Conservation (phyloP, 331 rosid species). For the Stylosanthes scabra region DNA sequence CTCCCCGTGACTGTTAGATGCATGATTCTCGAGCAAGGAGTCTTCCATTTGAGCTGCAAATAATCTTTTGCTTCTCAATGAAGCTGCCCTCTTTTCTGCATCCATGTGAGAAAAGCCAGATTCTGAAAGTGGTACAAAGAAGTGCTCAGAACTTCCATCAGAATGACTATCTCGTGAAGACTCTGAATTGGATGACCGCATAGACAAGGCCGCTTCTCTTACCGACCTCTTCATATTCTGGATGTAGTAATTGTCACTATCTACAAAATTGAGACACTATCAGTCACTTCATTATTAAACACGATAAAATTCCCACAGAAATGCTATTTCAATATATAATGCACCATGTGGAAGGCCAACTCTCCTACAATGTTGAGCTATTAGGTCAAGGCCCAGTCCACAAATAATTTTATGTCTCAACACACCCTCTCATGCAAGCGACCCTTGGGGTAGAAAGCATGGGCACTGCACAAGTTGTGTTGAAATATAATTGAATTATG, state of each 20-base stretch:
- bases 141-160: constrained; percentile 90
- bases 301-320: constrained; percentile 32
- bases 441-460: background rate
- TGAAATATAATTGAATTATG: constrained; percentile 28
- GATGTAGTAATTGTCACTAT: constrained; percentile 56
- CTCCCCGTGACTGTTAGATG: constrained; percentile 57
- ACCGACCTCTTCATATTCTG: constrained; percentile 89
- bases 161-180: constrained; percentile 73
- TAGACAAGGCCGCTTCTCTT: constrained; percentile 88
- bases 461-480: constrained; percentile 11
- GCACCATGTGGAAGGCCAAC: constrained; percentile 25
- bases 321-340: constrained; percentile 34
- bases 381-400: constrained; percentile 4
- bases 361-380: constrained; percentile 26
- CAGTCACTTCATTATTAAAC: constrained; percentile 14
- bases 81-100: constrained; percentile 67
- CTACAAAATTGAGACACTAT: constrained; percentile 47
- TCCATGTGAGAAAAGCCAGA: constrained; percentile 72
- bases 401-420: constrained; percentile 13
- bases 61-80: constrained; percentile 71
- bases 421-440: constrained; percentile 24
- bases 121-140: constrained; percentile 81
- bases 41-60: constrained; percentile 61
- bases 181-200: constrained; percentile 59
- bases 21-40: constrained; percentile 55